Base-by-base conservation (phyloP, 306 rosid genomes). In the Gillenia trifoliata region DNA sequence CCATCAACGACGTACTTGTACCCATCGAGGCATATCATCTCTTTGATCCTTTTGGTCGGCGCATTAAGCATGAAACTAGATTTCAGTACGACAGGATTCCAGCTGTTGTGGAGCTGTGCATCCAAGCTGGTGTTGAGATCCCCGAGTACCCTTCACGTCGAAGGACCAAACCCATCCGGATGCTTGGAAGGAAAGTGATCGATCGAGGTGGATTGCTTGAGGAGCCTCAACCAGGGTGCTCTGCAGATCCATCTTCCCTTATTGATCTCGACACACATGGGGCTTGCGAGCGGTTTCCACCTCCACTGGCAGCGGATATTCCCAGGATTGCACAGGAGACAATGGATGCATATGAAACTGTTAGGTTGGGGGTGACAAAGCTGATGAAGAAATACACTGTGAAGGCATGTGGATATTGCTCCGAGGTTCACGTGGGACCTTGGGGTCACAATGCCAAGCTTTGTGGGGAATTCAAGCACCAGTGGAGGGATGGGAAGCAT, bases 401-500 rank as follows among this genome's bases (percentile, higher is more conserved):
- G 83, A 94, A 94, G 82, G 93, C 93, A 3, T 94, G 98, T 12
- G 98, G 98, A 38, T 94, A 94, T 82, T 94, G 98, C 78, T 78
- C 95, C 3, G 98, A 94, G 94, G 96, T 94, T 77, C 98, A 94
- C 52, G 96, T 94, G n/a, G 97, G 98, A 60, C 98, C 97, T 69
- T 94, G 98, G 98, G 98, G 97, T 36, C 96, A 94, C 91, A 91
- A 88, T 61, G 96, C 87, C 20, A 94, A 91, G 86, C 93, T 94
- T 38, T 94, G 98, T 73, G 97, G 98, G 67, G 89, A 85, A 50
- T 94, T 94, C 83, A 94, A 94, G 88, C 98, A 94, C 79, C 98
- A 94, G 54, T 94, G 98, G 98, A 90, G 98, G 82, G 98, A 94
- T 70, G 98, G 98, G 85, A 94, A 94, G 74, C 98, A 94, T 82